Percentiles rank a stretch among this genome's conserved stretches.
Conservation (phyloP, 2,329 filamentous ascomycete genomes). For the Penicillium sp. region DNA sequence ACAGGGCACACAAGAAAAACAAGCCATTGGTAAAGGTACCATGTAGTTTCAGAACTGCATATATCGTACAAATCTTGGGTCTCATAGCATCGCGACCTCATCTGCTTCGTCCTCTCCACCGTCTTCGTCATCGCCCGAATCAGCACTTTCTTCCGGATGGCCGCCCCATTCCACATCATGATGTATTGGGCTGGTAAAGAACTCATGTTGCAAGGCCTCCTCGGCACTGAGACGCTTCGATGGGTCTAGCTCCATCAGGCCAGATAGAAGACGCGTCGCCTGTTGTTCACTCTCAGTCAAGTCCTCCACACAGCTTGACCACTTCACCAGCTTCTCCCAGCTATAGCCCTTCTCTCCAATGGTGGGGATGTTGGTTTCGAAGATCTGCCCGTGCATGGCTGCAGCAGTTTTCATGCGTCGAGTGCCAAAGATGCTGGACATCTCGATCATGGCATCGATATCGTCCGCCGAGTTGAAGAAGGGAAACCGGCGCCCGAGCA, state of each 20-base stretch:
- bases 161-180: conserved; percentile 44
- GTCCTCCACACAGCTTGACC: conserved; percentile 79
- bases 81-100: conserved; percentile 40
- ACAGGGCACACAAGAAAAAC: neutral
- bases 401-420: conserved; percentile 81
- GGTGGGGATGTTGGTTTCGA: conserved; percentile 90
- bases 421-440: conserved; percentile 88
- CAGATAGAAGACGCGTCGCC: conserved; percentile 44
- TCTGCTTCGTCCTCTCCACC: conserved; percentile 37
- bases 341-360: conserved; percentile 81
- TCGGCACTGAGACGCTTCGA: conserved; percentile 43
- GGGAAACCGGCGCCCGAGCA: conserved; percentile 86
- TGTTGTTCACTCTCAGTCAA: conserved; percentile 49
- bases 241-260: conserved; percentile 46
- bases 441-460: conserved; percentile 95
- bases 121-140: conserved; percentile 34
- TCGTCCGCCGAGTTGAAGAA: conserved; percentile 99
- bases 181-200: conserved; percentile 43
- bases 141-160: conserved; percentile 34
- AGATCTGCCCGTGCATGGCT: conserved; percentile 81
- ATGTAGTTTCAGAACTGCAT: conserved; percentile 13
- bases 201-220: conserved; percentile 46
- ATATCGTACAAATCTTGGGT: conserved; percentile 21
- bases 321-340: conserved; percentile 90
- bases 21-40: conserved; percentile 5